A percentile compares a stretch with the other conserved stretches of the same genome.
Evolutionary conservation across 2,329 filamentous ascomycete species (phyloP).

Genomic region (Epichloe baconii): DNA sequence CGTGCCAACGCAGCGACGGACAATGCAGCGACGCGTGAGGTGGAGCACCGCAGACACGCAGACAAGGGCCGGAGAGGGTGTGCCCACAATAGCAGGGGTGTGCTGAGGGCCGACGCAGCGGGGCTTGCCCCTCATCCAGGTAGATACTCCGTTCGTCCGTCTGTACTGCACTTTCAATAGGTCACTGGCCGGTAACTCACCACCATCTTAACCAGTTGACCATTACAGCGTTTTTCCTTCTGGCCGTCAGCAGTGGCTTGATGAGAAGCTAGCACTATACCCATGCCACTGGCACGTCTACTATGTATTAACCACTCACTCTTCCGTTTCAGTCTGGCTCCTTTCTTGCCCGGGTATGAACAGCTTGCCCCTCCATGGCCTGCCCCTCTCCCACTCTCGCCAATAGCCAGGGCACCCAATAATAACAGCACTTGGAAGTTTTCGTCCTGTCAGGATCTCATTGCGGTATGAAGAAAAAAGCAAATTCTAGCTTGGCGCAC

Average conservation of each 20-base stretch:
- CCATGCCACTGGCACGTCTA: not conserved
- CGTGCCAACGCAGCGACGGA: slow-evolving; percentile 15
- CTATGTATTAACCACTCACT: not conserved
- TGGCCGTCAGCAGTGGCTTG: not conserved
- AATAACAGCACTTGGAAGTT: not conserved
- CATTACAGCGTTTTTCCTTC: too few relatives aligned
- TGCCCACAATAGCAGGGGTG: not conserved
- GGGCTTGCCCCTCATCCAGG: slow-evolving; percentile 2
- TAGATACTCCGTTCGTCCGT: not conserved
- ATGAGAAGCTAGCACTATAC: not conserved
- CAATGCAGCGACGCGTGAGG: slow-evolving; percentile 4
- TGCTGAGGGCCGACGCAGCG: not conserved
- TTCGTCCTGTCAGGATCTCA: not conserved
- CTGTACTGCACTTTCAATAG: too few relatives aligned
- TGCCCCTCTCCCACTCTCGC: too few relatives aligned
- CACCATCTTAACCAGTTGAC: too few relatives aligned
- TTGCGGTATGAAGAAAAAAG: not conserved
- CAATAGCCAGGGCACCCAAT: too few relatives aligned
- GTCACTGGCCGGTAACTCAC: too few relatives aligned
- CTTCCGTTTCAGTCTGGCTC: not conserved
- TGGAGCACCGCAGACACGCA: not conserved
- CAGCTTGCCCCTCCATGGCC: not conserved
- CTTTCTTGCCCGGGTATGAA: not conserved
- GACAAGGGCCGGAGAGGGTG: not conserved
- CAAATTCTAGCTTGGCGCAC: not conserved